Evolutionary conservation across 2,329 filamentous ascomycete genomes (phyloP).

Genomic region (Colletotrichum musae): DNA sequence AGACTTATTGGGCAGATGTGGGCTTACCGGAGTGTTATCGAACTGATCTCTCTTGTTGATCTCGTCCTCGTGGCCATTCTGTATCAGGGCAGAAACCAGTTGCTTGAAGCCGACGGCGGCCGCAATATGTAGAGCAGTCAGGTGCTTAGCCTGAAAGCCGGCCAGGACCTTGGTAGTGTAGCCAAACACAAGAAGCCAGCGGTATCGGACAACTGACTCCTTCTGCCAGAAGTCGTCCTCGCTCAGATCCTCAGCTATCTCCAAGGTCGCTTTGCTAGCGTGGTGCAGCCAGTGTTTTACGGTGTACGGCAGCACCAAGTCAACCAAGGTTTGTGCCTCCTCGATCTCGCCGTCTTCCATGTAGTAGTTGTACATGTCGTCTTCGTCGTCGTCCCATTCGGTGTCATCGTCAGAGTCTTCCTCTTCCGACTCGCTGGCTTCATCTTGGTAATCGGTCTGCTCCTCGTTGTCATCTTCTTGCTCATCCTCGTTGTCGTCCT

Average conservation of each 20-base stretch:
- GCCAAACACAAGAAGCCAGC: constrained; percentile 55
- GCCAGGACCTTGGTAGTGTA: constrained; percentile 50
- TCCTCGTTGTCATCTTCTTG: constrained; percentile 31
- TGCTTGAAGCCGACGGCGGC: constrained; percentile 55
- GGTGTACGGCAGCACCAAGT: constrained; percentile 52
- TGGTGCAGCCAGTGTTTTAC: constrained; percentile 59
- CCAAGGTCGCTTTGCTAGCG: constrained; percentile 56
- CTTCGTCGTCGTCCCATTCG: constrained; percentile 33
- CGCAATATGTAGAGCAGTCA: constrained; percentile 56
- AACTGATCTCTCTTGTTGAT: constrained; percentile 50
- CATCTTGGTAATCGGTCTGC: constrained; percentile 11
- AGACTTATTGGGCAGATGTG: background rate
- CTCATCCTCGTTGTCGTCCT: constrained; percentile 1
- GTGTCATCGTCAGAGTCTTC: constrained; percentile 28
- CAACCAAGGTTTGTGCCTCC: constrained; percentile 47
- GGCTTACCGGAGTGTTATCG: constrained; percentile 53
- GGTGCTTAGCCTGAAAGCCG: constrained; percentile 46
- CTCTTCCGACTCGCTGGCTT: constrained; percentile 28
- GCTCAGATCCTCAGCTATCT: constrained; percentile 58
- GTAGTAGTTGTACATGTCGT: constrained; percentile 42
- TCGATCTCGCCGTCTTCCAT: constrained; percentile 44
- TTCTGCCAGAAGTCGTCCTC: constrained; percentile 57
- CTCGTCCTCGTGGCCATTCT: constrained; percentile 54
- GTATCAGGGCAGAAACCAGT: constrained; percentile 54
- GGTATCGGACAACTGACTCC: constrained; percentile 52